Percentiles rank a stretch among this genome's conserved stretches.
Conservation (phyloP, 768 basidiomycete genomes). For the Termitomyces sp. region DNA sequence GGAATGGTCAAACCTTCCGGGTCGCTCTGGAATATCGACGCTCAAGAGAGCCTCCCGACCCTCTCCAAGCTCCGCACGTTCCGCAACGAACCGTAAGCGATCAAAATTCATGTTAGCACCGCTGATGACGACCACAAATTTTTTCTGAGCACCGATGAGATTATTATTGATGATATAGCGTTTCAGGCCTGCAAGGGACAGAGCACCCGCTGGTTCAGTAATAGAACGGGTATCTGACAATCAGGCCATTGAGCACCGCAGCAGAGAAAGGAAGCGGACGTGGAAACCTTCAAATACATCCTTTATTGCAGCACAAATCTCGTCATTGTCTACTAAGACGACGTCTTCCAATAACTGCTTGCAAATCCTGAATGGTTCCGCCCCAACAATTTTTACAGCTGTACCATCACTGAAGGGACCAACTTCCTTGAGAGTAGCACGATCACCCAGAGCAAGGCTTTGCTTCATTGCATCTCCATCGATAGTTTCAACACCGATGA, state of each 20-base stretch:
- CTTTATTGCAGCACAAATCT: constrained; percentile 97
- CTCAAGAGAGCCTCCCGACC: constrained; percentile 89
- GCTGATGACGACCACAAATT: constrained; percentile 87
- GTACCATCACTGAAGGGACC: constrained; percentile 98
- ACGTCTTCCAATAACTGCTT: constrained; percentile 77
- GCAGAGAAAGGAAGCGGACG: not conserved
- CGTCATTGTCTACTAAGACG: constrained; percentile 88
- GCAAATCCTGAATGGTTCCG: constrained; percentile 93
- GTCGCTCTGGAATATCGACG: constrained; percentile 90
- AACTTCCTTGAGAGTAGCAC: constrained; percentile 82
- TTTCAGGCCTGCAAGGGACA: constrained; percentile 90
- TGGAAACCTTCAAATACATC: constrained; percentile 91
- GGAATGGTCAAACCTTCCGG: constrained; percentile 66
- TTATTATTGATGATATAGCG: constrained; percentile 78
- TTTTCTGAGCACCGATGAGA: constrained; percentile 77
- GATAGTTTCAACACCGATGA: constrained; percentile 89
- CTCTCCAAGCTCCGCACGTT: constrained; percentile 96
- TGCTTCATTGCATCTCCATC: constrained; percentile 93
- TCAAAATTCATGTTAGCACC: constrained; percentile 99
- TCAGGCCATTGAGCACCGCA: not conserved
- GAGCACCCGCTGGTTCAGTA: constrained; percentile 94
- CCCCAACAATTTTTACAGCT: constrained; percentile 92
- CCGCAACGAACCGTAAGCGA: constrained; percentile 93
- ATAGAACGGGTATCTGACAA: constrained; percentile 85
- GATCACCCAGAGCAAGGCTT: constrained; percentile 76